phyloP scores from a whole-genome alignment of 2,329 filamentous ascomycete genomes.

The Trichoderma oligosporum region DNA sequence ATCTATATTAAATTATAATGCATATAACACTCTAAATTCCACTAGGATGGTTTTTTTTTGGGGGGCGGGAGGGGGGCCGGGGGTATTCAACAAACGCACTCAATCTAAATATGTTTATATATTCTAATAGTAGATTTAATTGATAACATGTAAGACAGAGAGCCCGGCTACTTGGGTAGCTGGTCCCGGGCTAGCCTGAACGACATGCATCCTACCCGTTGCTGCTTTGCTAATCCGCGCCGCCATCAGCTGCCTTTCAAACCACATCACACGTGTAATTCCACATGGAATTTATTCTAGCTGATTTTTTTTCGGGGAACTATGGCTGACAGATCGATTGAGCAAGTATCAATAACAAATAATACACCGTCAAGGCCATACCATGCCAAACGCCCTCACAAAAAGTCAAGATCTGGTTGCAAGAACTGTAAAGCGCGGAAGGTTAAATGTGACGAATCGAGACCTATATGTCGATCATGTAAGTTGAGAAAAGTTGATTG shows the following conservation, averaged over 20 bases:
- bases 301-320: neutral
- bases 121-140: no score
- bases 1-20: no score
- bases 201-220: neutral
- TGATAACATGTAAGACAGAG: neutral
- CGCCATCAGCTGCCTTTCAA: neutral
- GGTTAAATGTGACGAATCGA: conserved; percentile 53
- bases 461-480: conserved; percentile 49
- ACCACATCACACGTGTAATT: neutral
- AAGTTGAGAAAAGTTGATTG: conserved; percentile 46
- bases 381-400: conserved; percentile 50
- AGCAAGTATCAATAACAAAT: neutral
- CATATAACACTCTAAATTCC: no score
- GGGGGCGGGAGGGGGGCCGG: no score
- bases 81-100: no score
- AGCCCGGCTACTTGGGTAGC: neutral
- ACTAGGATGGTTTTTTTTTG: no score
- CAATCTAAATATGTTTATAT: no score
- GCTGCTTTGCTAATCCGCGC: neutral
- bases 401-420: conserved; percentile 52
- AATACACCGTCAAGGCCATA: conserved; percentile 26
- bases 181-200: neutral
- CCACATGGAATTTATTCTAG: conserved; percentile 6
- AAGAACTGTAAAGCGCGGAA: conserved; percentile 53
- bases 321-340: conserved; percentile 10